Percentiles rank a stretch among this genome's conserved stretches.
These are phyloP conservation scores for Neonectria coccinea DNA, from an alignment of 2,329 filamentous ascomycete genomes.

Conservation along the genomic window DNA sequence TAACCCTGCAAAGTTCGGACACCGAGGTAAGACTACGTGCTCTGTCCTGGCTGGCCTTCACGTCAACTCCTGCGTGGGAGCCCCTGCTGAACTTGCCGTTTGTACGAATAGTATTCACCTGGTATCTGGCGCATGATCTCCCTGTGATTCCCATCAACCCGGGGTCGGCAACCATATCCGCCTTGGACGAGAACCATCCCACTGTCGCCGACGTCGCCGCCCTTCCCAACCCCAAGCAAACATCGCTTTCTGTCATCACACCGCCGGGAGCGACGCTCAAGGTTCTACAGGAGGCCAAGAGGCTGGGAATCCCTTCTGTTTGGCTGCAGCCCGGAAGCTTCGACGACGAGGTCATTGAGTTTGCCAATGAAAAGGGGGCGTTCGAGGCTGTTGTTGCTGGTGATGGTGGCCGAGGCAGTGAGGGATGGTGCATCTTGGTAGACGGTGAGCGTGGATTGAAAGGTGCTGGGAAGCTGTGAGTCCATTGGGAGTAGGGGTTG, in stretches of 20 bases:
- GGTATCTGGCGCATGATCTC: constrained; percentile 84
- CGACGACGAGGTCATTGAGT: constrained; percentile 78
- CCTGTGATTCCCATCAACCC: constrained; percentile 89
- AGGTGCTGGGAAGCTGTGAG: constrained; percentile 65
- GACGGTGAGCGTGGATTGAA: constrained; percentile 78
- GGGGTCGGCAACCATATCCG: constrained; percentile 70
- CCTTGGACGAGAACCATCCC: constrained; percentile 67
- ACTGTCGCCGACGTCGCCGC: constrained; percentile 74
- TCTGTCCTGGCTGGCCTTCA: background rate
- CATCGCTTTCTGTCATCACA: constrained; percentile 87
- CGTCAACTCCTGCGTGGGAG: background rate
- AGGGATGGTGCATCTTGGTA: constrained; percentile 90
- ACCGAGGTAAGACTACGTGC: constrained; percentile 73
- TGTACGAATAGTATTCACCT: constrained; percentile 78
- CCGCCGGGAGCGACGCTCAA: constrained; percentile 81
- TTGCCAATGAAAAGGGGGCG: constrained; percentile 67
- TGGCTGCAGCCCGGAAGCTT: constrained; percentile 95
- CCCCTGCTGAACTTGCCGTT: constrained; percentile 12
- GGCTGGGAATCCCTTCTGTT: constrained; percentile 77
- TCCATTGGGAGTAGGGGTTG: background rate
- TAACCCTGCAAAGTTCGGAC: constrained; percentile 86
- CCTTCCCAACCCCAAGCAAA: constrained; percentile 75
- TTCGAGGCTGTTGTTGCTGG: constrained; percentile 79
- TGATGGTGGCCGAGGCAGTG: constrained; percentile 71
- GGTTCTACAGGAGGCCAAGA: constrained; percentile 81